Conservation (phyloP, 371 early-diverging fungal species). For the Nematocida sp. region DNA sequence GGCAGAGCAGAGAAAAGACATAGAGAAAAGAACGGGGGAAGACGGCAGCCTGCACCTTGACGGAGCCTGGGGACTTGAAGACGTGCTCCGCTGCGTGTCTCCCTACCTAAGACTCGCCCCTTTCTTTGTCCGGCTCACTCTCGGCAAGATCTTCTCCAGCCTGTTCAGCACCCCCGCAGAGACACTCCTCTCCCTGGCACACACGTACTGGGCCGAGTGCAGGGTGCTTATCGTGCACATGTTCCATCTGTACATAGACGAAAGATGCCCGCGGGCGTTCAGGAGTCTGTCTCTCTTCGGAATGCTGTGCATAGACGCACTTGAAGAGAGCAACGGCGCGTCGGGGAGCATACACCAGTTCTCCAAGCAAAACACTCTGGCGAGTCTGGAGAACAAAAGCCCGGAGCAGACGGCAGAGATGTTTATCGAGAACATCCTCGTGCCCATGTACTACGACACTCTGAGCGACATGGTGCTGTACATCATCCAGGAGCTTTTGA, state of each 20-base stretch:
- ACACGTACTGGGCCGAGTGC: slow-evolving; percentile 20
- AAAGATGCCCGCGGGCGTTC: background rate
- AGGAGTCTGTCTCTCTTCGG: slow-evolving; percentile 26
- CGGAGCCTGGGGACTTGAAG: background rate
- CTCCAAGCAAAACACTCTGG: background rate
- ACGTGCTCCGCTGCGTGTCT: background rate
- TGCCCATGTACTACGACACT: slow-evolving; percentile 42
- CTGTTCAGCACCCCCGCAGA: slow-evolving; percentile 1
- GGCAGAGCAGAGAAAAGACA: slow-evolving; percentile 2
- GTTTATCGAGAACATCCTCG: slow-evolving; percentile 19
- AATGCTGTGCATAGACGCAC: slow-evolving; percentile 5
- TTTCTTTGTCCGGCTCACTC: slow-evolving; percentile 3
- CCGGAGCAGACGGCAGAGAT: background rate
- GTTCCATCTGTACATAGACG: slow-evolving; percentile 19
- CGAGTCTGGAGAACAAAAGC: slow-evolving; percentile 8
- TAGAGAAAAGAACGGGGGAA: background rate
- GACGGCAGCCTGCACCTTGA: slow-evolving; percentile 2
- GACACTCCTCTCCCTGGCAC: background rate
- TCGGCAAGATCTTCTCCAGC: slow-evolving; percentile 18
- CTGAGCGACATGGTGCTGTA: slow-evolving; percentile 31
- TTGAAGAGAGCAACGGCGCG: slow-evolving; percentile 15
- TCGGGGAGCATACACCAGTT: background rate
- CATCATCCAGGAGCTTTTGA: slow-evolving; percentile 42
- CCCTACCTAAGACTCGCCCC: slow-evolving; percentile 3
- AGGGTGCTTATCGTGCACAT: background rate